A percentile compares a stretch with the other conserved stretches of the same genome.
These are phyloP conservation scores for Lachancea fermentati DNA, from an alignment of 805 yeast genomes.

Conservation along the genomic window DNA sequence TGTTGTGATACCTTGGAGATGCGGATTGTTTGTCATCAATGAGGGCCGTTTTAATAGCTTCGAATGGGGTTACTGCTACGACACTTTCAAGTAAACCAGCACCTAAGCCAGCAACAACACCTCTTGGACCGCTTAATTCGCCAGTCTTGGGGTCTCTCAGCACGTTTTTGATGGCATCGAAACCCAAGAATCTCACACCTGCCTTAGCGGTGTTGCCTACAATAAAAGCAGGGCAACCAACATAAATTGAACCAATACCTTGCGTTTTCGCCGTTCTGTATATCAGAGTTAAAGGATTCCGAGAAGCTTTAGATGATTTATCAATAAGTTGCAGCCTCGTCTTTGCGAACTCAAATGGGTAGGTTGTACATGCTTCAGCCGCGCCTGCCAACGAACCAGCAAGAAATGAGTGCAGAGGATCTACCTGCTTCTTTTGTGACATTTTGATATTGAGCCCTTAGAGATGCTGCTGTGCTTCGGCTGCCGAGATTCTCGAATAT, in stretches of 20 bases:
- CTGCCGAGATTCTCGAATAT: too few species aligned
- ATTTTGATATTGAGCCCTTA: slow-evolving; percentile 6
- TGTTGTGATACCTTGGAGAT: slow-evolving; percentile 68
- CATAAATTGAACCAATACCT: slow-evolving; percentile 75
- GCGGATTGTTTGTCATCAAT: slow-evolving; percentile 84
- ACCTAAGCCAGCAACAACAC: slow-evolving; percentile 94
- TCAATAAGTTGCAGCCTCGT: slow-evolving; percentile 82
- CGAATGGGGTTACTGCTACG: slow-evolving; percentile 94
- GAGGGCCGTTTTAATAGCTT: slow-evolving; percentile 91
- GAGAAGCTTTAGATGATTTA: slow-evolving; percentile 55
- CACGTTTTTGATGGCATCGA: slow-evolving; percentile 74
- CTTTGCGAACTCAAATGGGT: slow-evolving; percentile 96
- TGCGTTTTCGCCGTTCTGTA: slow-evolving; percentile 68
- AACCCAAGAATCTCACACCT: slow-evolving; percentile 89
- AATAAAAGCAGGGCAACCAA: slow-evolving; percentile 95
- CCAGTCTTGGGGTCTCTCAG: slow-evolving; percentile 75
- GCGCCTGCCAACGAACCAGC: slow-evolving; percentile 99
- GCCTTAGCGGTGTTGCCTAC: slow-evolving; percentile 96
- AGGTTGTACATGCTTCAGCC: slow-evolving; percentile 84
- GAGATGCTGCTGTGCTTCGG: too few species aligned
- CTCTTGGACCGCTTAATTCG: slow-evolving; percentile 80
- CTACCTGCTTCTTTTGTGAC: slow-evolving; percentile 38
- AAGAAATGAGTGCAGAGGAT: slow-evolving; percentile 74
- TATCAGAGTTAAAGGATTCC: slow-evolving; percentile 81
- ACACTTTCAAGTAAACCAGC: slow-evolving; percentile 92